Base-by-base conservation (phyloP, 768 basidiomycete genomes). In the Kwoniella mangroviensis region DNA sequence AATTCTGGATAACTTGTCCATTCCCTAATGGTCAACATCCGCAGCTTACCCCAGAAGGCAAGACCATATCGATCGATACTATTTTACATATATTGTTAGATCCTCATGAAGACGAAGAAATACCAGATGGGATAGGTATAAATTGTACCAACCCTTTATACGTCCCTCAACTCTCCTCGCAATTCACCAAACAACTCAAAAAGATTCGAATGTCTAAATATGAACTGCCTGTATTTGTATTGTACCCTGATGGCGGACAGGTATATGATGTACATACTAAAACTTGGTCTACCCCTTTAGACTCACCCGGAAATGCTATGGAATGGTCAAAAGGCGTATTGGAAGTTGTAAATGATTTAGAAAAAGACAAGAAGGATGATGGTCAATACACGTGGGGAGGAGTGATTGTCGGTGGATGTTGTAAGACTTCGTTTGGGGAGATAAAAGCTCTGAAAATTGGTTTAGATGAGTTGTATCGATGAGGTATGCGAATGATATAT, bases 1-100 rank as follows among this genome's bases (percentile, higher is more conserved):
- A 86, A 42, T 93, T 91, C 90, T 93, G 91, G 91, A 88, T 92
- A 67, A 88, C 86, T 58, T 88, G 86, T 40, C 88, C 91, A 7
- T 89, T 88, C 73, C 89, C 89, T 0, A 79, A 69, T n/a, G 79
- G 79, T 9, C 57, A 40, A 34, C 65, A 62, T 60, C 71, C 70
- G 4, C 73, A 74, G 58, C 19, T 54, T 22, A 24, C 43, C 7
- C n/a, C 54, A 6, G 19, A 26, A 17, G 55, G 43, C n/a, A 15
- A 56, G 0, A 43, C 63, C 40, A 59, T 57, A 15, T 17, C 69
- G 6, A 56, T 73, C 2, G 49, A 65, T 19, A 62, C 70, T 6
- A 42, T 79, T 19, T 19, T 77, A 0, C 4, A 51, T 3, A 67
- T 66, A 9, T n/a, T 75, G 17, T 17, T 74, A n/a, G 9, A 15